Evolutionary conservation across 768 basidiomycete genomes (phyloP).

Genomic region (Auricularia sp.): DNA sequence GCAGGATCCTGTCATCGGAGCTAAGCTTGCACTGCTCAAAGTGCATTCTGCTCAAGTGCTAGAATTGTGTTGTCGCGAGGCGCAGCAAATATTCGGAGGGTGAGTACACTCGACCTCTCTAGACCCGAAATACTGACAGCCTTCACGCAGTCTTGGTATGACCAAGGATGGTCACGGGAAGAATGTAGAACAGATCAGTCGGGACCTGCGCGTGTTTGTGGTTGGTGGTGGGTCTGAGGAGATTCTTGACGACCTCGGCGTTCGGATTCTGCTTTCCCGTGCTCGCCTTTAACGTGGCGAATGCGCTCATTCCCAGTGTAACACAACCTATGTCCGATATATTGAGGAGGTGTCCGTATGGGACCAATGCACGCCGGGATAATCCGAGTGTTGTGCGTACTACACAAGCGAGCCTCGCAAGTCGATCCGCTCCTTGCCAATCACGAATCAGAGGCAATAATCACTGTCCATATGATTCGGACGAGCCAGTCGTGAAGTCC

Average conservation of each 20-base stretch:
- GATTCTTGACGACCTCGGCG: conserved; percentile 10
- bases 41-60: conserved; percentile 10
- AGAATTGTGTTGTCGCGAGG: conserved; percentile 9
- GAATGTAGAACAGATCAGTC: conserved; percentile 11
- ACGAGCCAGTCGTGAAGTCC: not conserved
- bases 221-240: conserved; percentile 12
- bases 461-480: no score
- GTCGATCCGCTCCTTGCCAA: no score
- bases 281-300: not conserved
- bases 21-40: conserved; percentile 8
- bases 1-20: conserved; percentile 7
- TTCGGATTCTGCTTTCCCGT: conserved; percentile 1
- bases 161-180: conserved; percentile 9
- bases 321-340: no score
- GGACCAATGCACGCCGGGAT: no score
- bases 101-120: not conserved
- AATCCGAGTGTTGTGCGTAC: no score
- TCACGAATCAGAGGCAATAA: no score
- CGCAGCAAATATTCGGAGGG: conserved; percentile 11
- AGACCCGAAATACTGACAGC: not conserved
- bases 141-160: conserved; percentile 2
- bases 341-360: no score
- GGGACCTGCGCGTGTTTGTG: conserved; percentile 11
- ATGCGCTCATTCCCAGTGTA: no score
- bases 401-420: no score